phyloP scores from a whole-genome alignment of 139 green algal species.

The Chlamydomonas applanata region DNA sequence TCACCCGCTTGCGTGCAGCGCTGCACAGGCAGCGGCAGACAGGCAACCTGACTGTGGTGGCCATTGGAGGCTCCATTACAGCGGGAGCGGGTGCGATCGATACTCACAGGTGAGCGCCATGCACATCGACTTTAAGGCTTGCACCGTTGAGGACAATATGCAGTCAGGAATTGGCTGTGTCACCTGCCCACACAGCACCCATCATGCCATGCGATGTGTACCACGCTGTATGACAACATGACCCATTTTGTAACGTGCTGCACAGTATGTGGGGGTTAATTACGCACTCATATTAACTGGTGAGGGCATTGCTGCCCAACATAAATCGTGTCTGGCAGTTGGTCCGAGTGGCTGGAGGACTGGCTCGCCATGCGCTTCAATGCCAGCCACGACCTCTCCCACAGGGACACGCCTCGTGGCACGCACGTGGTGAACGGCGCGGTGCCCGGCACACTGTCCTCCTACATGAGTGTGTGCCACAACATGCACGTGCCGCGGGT shows the following conservation, averaged over 20 bases:
- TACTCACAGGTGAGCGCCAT: background rate
- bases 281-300: too few species aligned
- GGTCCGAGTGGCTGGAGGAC: conserved; percentile 5
- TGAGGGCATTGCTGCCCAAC: too few species aligned
- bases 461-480: conserved; percentile 23
- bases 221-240: too few species aligned
- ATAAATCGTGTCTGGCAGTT: too few species aligned
- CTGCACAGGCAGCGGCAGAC: background rate
- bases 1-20: background rate
- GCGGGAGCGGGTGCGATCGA: conserved; percentile 16
- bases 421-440: conserved; percentile 28
- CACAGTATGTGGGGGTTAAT: too few species aligned
- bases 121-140: too few species aligned
- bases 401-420: background rate
- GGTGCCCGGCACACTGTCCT: conserved; percentile 23
- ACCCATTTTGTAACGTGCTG: too few species aligned
- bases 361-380: background rate
- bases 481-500: conserved; percentile 29
- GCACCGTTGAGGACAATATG: too few species aligned
- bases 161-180: too few species aligned
- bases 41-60: conserved; percentile 18
- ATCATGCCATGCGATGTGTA: too few species aligned
- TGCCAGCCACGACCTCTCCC: background rate
- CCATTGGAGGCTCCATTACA: conserved; percentile 21
- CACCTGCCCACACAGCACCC: background rate